A percentile compares a stretch with the other conserved stretches of the same genome.
Evolutionary conservation across 1,284 basidiomycete species (phyloP).

Genomic region (Neolentinus lepideus): DNA sequence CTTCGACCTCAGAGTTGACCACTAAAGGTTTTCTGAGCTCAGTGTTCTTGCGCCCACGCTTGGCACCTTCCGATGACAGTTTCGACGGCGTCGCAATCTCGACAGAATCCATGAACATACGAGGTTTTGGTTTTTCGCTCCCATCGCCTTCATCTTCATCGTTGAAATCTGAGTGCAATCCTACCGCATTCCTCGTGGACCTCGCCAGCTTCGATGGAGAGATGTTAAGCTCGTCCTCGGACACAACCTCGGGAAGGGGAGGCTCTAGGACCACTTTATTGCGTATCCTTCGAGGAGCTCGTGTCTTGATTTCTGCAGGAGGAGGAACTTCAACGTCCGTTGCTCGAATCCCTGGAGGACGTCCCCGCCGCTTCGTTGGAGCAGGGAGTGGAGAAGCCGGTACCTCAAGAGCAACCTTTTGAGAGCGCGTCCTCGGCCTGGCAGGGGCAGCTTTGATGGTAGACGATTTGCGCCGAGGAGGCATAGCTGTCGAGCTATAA

Average conservation of each 20-base stretch:
- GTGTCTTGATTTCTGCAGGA: too few relatives aligned
- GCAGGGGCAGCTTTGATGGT: constrained; percentile 4
- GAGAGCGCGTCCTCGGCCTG: constrained; percentile 17
- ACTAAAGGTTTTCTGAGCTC: background rate
- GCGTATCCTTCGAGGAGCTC: constrained; percentile 2
- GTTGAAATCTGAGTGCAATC: background rate
- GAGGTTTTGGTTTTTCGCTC: constrained; percentile 12
- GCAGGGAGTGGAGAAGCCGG: constrained; percentile 5
- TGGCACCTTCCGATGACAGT: background rate
- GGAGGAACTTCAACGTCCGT: background rate
- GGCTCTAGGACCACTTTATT: background rate
- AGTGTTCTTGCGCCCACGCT: background rate
- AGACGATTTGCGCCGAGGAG: constrained; percentile 43
- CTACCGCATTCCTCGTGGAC: background rate
- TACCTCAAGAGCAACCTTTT: constrained; percentile 9
- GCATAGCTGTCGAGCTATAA: constrained; percentile 21
- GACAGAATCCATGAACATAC: constrained; percentile 32
- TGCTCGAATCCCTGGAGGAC: background rate
- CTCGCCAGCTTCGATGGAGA: constrained; percentile 14
- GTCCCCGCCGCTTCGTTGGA: constrained; percentile 6
- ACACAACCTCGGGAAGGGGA: constrained; percentile 1
- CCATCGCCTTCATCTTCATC: constrained; percentile 1
- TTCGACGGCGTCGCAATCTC: constrained; percentile 24
- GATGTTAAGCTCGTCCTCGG: constrained; percentile 29
- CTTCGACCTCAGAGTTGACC: too few relatives aligned